phyloP scores from a whole-genome alignment of 2,329 filamentous ascomycete species.

The Aspergillus pseudoviridinutans region DNA sequence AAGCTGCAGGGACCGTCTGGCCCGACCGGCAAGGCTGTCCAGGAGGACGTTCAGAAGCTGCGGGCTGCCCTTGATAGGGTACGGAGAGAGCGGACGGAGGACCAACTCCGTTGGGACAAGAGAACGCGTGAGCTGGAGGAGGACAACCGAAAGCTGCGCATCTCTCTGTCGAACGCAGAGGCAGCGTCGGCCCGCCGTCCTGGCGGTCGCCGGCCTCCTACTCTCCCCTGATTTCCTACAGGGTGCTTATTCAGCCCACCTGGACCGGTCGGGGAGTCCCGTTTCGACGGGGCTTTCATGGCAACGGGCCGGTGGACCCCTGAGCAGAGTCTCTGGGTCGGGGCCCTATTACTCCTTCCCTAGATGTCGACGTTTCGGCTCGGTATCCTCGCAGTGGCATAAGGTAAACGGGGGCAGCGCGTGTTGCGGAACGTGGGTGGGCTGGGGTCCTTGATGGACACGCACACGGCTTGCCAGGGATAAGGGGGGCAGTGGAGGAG shows the following conservation, averaged over 20 bases:
- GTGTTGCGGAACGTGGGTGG: too few species aligned
- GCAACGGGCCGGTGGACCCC: neutral
- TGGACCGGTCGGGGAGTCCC: neutral
- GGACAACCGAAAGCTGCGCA: constrained; percentile 14
- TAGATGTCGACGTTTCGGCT: too few species aligned
- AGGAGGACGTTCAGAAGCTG: constrained; percentile 9
- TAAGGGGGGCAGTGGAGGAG: too few species aligned
- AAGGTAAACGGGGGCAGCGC: too few species aligned
- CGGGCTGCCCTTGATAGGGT: constrained; percentile 9
- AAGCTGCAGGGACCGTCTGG: neutral
- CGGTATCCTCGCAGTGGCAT: too few species aligned
- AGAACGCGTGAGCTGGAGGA: constrained; percentile 11
- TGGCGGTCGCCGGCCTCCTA: neutral
- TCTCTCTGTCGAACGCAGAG: constrained; percentile 14
- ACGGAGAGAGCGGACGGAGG: constrained; percentile 10
- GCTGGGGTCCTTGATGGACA: too few species aligned
- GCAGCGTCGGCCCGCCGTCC: neutral
- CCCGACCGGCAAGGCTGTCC: constrained; percentile 3
- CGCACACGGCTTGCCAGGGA: too few species aligned
- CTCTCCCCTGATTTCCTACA: neutral
- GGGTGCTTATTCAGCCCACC: neutral
- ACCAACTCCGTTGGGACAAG: constrained; percentile 13
- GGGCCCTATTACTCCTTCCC: too few species aligned
- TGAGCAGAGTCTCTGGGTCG: too few species aligned
- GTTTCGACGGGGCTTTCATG: neutral